Evolutionary conservation across 805 yeast species (phyloP).

Genomic region (Saturnispora saitoi): DNA sequence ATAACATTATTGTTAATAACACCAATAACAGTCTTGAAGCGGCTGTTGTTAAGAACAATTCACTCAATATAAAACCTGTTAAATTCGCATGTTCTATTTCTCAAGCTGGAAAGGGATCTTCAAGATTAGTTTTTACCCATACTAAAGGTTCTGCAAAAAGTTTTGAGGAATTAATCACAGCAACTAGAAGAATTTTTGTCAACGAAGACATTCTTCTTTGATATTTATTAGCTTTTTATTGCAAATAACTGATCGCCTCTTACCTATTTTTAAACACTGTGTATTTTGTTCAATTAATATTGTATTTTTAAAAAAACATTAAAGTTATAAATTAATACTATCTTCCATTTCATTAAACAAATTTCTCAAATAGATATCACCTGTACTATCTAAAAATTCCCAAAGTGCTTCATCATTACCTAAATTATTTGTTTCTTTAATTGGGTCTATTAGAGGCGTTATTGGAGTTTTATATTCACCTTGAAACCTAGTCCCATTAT

Average conservation of each 20-base stretch:
- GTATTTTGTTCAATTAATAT: not conserved
- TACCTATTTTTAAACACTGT: not conserved
- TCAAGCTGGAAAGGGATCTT: constrained; percentile 31
- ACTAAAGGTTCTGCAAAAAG: constrained; percentile 59
- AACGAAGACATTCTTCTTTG: constrained; percentile 51
- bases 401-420: constrained; percentile 17
- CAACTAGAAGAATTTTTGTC: constrained; percentile 54
- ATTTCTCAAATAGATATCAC: constrained; percentile 24
- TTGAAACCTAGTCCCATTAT: not conserved
- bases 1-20: constrained; percentile 40
- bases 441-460: constrained; percentile 1
- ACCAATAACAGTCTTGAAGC: constrained; percentile 45
- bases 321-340: constrained; percentile 2
- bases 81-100: constrained; percentile 49
- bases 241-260: not conserved
- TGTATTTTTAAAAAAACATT: not conserved
- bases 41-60: constrained; percentile 50
- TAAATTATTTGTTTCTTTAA: constrained; percentile 1
- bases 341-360: constrained; percentile 26
- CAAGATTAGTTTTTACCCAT: constrained; percentile 51
- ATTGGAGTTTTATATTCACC: not conserved
- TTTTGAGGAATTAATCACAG: constrained; percentile 48
- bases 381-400: constrained; percentile 27
- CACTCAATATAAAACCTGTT: constrained; percentile 55
- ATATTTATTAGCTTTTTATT: not conserved